Evolutionary conservation across 441 rosid species (phyloP).

Genomic region (Croton setiger): DNA sequence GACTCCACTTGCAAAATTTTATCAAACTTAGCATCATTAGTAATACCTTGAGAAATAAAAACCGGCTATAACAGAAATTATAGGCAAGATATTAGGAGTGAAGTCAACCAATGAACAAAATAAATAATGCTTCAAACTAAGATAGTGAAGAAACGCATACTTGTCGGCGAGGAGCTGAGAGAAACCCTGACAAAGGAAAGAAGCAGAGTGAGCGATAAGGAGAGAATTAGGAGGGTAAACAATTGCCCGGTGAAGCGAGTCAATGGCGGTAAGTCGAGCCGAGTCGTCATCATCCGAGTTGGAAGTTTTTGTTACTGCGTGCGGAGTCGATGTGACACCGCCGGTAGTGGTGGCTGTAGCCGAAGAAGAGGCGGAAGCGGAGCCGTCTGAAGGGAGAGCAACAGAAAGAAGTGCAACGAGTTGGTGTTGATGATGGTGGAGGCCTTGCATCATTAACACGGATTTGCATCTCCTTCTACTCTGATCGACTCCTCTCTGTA

Average conservation of each 20-base stretch:
- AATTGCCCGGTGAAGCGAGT: conserved; percentile 87
- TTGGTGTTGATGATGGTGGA: conserved; percentile 59
- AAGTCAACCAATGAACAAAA: not conserved
- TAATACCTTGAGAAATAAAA: too few relatives aligned
- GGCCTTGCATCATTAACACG: conserved; percentile 59
- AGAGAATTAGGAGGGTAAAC: conserved; percentile 83
- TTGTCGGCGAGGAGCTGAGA: conserved; percentile 82
- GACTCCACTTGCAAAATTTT: not conserved
- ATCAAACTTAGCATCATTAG: not conserved
- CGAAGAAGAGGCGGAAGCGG: conserved; percentile 27
- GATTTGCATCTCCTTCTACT: conserved; percentile 36
- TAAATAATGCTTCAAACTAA: not conserved
- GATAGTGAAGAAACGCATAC: conserved; percentile 34
- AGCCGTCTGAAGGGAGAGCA: conserved; percentile 66
- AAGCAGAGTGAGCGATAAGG: conserved; percentile 79
- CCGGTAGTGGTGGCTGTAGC: conserved; percentile 34
- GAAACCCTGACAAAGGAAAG: conserved; percentile 83
- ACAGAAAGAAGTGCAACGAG: conserved; percentile 73
- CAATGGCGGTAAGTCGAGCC: conserved; percentile 64
- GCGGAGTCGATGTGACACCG: conserved; percentile 23
- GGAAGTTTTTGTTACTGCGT: conserved; percentile 22
- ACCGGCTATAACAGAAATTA: too few relatives aligned
- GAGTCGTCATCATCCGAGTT: conserved; percentile 50
- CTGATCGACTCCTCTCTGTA: not conserved
- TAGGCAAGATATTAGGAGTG: too few relatives aligned